Evolutionary conservation across 2,329 filamentous ascomycete genomes (phyloP).

Genomic region (Penicillium sp.): DNA sequence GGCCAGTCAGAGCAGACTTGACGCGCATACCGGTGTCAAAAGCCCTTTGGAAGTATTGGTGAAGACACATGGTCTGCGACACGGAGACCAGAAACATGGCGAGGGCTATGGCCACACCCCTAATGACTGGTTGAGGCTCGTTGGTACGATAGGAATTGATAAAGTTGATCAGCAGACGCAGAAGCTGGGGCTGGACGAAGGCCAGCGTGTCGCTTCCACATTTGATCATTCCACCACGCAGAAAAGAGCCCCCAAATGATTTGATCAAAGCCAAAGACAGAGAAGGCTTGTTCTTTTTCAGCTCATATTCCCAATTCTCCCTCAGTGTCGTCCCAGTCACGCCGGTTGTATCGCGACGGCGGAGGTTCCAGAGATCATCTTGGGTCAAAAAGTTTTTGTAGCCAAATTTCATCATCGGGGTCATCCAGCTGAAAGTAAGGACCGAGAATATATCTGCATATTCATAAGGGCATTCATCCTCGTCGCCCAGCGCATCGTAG

Average conservation of each 20-base stretch:
- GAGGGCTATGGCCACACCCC: conserved; percentile 77
- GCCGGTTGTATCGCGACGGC: conserved; percentile 68
- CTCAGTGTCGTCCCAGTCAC: conserved; percentile 63
- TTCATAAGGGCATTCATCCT: conserved; percentile 64
- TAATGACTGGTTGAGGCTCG: conserved; percentile 66
- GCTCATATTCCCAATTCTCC: conserved; percentile 65
- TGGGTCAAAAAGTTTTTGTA: conserved; percentile 88
- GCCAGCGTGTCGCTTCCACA: conserved; percentile 74
- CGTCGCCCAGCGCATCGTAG: conserved; percentile 58
- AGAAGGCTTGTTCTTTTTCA: conserved; percentile 65
- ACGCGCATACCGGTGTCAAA: conserved; percentile 96
- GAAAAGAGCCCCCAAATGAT: conserved; percentile 77
- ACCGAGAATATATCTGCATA: conserved; percentile 90
- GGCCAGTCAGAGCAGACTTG: conserved; percentile 77
- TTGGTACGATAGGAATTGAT: conserved; percentile 78
- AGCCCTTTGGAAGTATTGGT: conserved; percentile 93
- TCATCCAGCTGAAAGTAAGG: conserved; percentile 97
- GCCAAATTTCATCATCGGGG: conserved; percentile 88
- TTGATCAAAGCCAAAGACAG: conserved; percentile 78
- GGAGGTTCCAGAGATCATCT: conserved; percentile 88
- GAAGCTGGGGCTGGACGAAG: conserved; percentile 82
- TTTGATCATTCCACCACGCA: conserved; percentile 76
- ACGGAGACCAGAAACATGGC: conserved; percentile 86
- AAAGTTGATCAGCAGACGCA: conserved; percentile 77
- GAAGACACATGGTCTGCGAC: conserved; percentile 77